Conservation (phyloP, 768 basidiomycete genomes). For the Lanmaoa pseudosensibilis region DNA sequence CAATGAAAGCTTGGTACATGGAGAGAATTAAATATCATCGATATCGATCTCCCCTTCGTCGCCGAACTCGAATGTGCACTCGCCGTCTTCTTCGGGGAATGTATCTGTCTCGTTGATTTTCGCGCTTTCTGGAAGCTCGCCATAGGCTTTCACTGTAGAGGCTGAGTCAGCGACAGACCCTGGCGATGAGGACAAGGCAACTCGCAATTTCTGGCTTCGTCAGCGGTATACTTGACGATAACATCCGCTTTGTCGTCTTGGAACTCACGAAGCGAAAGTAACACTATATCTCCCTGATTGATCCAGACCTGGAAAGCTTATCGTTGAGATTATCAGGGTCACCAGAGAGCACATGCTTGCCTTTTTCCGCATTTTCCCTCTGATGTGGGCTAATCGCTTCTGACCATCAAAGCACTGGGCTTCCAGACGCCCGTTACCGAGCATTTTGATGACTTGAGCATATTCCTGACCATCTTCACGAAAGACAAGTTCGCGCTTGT, state of each 20-base stretch:
- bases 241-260: conserved; percentile 99
- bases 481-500: conserved; percentile 98
- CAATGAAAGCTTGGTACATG: conserved; percentile 7
- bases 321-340: conserved; percentile 3
- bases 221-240: conserved; percentile 97
- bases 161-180: conserved; percentile 10
- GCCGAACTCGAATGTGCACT: conserved; percentile 87
- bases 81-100: conserved; percentile 88
- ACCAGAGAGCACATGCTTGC: conserved; percentile 41
- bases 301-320: conserved; percentile 82
- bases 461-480: conserved; percentile 99
- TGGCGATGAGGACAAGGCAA: conserved; percentile 12
- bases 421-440: conserved; percentile 96
- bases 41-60: conserved; percentile 88
- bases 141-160: conserved; percentile 86
- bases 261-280: conserved; percentile 95
- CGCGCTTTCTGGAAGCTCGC: conserved; percentile 93
- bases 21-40: conserved; percentile 70
- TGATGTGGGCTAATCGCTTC: conserved; percentile 95
- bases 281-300: conserved; percentile 95
- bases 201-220: conserved; percentile 83
- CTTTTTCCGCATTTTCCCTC: conserved; percentile 99
- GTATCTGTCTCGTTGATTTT: conserved; percentile 97
- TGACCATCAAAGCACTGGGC: conserved; percentile 98
- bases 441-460: conserved; percentile 97